phyloP scores from a whole-genome alignment of 2,329 filamentous ascomycete species.

The Colletotrichum filicis region DNA sequence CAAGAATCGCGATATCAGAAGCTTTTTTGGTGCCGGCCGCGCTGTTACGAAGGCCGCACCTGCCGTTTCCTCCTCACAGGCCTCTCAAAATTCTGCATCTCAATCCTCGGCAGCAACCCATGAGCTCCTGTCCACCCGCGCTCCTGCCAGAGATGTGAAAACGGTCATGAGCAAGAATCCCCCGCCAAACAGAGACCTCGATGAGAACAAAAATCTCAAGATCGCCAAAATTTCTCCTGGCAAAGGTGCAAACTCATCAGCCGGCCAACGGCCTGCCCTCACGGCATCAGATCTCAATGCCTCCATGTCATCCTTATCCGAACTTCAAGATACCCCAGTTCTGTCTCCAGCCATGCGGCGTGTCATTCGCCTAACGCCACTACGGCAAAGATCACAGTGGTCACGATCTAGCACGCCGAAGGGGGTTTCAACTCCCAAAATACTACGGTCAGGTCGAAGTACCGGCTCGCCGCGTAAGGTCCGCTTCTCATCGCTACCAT shows the following conservation, averaged over 20 bases:
- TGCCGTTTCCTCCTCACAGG: neutral
- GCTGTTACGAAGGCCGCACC: neutral
- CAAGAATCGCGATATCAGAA: constrained; percentile 26
- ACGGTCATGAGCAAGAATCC: neutral
- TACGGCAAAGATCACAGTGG: neutral
- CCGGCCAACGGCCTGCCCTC: neutral
- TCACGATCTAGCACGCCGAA: neutral
- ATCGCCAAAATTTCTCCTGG: neutral
- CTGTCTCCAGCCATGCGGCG: neutral
- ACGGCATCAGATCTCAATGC: neutral
- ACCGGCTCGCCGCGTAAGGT: constrained; percentile 18
- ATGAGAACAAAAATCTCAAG: neutral
- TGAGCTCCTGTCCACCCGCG: neutral
- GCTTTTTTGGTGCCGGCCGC: constrained; percentile 9
- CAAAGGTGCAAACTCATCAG: neutral
- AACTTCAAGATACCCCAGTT: neutral
- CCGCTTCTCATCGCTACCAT: constrained; percentile 22
- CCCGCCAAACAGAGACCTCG: neutral
- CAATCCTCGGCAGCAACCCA: neutral
- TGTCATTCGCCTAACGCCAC: constrained; percentile 1
- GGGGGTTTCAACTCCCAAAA: neutral
- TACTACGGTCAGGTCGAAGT: neutral
- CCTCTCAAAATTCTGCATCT: neutral
- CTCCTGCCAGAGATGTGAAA: constrained; percentile 2
- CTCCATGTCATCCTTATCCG: constrained; percentile 25